Evolutionary conservation across 225 moss, liverwort and hornwort species (phyloP).

Genomic region (Physcomitrium patens): DNA sequence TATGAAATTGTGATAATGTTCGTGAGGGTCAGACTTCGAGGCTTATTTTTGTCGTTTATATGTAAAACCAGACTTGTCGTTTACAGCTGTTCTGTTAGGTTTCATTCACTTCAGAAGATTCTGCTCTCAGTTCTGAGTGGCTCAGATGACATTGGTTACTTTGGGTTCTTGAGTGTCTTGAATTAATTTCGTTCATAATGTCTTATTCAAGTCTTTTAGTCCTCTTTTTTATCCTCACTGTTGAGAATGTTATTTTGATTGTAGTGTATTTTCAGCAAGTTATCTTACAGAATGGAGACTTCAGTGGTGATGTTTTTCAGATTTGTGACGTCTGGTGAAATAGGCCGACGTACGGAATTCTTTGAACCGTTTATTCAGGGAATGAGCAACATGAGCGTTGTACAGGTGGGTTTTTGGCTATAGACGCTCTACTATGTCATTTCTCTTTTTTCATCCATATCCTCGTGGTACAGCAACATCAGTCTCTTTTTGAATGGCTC

Average conservation of each 20-base stretch:
- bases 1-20: constrained; percentile 22
- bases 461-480: not conserved
- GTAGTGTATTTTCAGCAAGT: constrained; percentile 4
- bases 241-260: not conserved
- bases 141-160: not conserved
- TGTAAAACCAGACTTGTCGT: not conserved
- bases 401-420: constrained; percentile 62
- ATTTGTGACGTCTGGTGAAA: constrained; percentile 94
- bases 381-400: constrained; percentile 87
- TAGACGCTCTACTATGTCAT: not conserved
- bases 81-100: not conserved
- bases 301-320: constrained; percentile 99
- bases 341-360: constrained; percentile 82
- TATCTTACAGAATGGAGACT: constrained; percentile 45
- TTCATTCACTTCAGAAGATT: constrained; percentile 8
- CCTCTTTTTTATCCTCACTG: not conserved
- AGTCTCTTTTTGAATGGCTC: not conserved
- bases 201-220: not conserved
- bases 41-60: not conserved
- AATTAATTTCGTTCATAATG: not conserved
- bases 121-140: constrained; percentile 1
- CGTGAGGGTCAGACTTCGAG: not conserved
- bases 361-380: constrained; percentile 94
- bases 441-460: not conserved
- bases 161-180: constrained; percentile 8